Conservation (phyloP, 192 early-diverging fungal genomes). For the Linnemannia exigua region DNA sequence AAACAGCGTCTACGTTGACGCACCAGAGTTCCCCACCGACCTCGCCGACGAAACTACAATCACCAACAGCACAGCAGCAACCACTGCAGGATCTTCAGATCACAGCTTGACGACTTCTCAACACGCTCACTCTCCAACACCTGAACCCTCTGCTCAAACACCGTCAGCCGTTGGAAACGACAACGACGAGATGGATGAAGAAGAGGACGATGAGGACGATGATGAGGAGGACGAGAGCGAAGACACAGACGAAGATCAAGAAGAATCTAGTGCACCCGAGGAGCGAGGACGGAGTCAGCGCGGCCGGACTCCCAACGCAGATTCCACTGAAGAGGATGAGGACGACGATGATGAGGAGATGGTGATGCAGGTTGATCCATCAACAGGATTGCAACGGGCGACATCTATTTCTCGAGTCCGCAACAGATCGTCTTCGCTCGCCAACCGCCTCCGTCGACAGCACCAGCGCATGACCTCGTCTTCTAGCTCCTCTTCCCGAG, state of each 20-base stretch:
- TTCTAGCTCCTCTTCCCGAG: not conserved
- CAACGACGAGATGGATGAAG: slow-evolving; percentile 5
- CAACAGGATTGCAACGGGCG: slow-evolving; percentile 27
- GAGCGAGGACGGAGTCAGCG: not conserved
- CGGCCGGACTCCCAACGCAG: not conserved
- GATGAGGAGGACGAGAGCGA: slow-evolving; percentile 10
- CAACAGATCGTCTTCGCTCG: slow-evolving; percentile 7
- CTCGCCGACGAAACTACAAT: not conserved
- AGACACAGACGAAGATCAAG: slow-evolving; percentile 7
- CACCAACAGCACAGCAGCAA: not conserved
- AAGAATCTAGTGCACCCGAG: not conserved
- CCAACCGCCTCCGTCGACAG: slow-evolving; percentile 24
- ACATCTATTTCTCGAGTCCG: not conserved
- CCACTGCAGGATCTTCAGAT: not conserved
- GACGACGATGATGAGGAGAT: slow-evolving; percentile 16
- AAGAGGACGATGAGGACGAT: slow-evolving; percentile 3
- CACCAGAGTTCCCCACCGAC: slow-evolving; percentile 14
- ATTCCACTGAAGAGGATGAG: slow-evolving; percentile 7
- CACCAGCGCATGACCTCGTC: slow-evolving; percentile 34
- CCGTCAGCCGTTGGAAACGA: not conserved
- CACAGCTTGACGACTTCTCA: not conserved
- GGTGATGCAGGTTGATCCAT: slow-evolving; percentile 29
- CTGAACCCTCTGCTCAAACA: slow-evolving; percentile 6
- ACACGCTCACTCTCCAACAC: not conserved
- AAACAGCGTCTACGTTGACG: slow-evolving; percentile 30